Evolutionary conservation across 352 stramenopile species (phyloP).

Genomic region (Phytophthora niederhauseri): DNA sequence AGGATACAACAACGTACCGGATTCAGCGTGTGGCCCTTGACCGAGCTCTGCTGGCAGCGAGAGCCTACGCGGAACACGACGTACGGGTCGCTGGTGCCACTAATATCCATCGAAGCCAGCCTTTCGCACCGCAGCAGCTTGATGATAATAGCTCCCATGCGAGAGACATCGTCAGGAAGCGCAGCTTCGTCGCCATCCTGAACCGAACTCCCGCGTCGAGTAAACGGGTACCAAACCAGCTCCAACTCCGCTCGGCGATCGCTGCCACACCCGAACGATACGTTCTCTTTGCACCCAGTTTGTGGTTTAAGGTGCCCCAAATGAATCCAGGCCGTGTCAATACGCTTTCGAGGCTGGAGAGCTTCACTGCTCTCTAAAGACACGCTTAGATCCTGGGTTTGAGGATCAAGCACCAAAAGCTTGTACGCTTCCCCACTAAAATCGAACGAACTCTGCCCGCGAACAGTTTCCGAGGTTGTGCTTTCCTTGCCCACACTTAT

Average conservation of each 20-base stretch:
- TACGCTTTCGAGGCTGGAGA: neutral
- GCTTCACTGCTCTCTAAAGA: neutral
- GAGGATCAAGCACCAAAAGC: neutral
- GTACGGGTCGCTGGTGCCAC: conserved; percentile 52
- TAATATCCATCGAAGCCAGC: conserved; percentile 40
- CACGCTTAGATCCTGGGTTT: neutral
- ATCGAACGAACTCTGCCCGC: neutral
- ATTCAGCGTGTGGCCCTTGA: conserved; percentile 47
- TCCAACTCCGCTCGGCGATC: conserved; percentile 3
- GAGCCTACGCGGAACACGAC: conserved; percentile 49
- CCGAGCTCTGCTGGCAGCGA: conserved; percentile 43
- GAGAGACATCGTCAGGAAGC: conserved; percentile 44
- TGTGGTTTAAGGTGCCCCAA: neutral
- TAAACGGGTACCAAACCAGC: conserved; percentile 3
- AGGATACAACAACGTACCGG: conserved; percentile 33
- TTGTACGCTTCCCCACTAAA: neutral
- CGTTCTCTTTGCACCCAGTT: neutral
- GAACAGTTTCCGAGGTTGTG: neutral
- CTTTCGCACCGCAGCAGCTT: conserved; percentile 44
- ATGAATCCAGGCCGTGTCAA: neutral
- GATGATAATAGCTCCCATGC: conserved; percentile 50
- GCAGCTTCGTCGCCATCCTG: neutral
- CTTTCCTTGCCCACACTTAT: neutral
- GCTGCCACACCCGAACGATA: neutral
- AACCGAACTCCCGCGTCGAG: neutral